These are phyloP conservation scores for Aspergillus melleus DNA, from an alignment of 2,329 filamentous ascomycete species.

Conservation along the genomic window DNA sequence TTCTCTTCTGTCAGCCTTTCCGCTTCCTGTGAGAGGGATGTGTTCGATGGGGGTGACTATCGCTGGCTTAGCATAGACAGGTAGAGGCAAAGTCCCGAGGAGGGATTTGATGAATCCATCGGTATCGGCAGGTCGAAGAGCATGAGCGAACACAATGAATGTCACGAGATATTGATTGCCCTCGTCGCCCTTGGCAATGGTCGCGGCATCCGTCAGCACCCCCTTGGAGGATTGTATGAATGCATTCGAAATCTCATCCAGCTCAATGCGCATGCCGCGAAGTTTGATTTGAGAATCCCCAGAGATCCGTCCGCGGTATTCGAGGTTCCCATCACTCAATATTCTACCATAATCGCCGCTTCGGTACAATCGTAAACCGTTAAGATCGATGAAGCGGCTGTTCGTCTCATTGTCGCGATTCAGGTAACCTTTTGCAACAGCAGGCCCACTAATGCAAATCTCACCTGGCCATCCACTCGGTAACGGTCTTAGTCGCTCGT, in stretches of 20 bases:
- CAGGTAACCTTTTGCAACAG: constrained; percentile 6
- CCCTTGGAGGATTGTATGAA: background rate
- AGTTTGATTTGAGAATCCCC: background rate
- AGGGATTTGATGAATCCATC: background rate
- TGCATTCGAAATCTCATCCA: background rate
- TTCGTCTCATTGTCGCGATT: background rate
- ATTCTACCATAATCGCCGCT: background rate
- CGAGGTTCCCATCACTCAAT: background rate
- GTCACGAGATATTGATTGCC: background rate
- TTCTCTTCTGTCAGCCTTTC: background rate
- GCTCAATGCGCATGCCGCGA: background rate
- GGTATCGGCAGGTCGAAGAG: background rate
- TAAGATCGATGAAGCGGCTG: background rate
- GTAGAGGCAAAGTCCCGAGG: background rate
- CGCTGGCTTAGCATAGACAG: background rate
- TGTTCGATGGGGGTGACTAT: background rate
- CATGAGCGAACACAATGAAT: background rate
- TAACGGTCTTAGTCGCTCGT: background rate
- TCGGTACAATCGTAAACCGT: background rate
- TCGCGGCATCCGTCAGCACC: background rate
- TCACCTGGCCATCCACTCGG: constrained; percentile 6
- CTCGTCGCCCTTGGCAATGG: background rate
- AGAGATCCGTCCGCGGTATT: background rate
- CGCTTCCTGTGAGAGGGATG: background rate
- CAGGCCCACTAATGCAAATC: constrained; percentile 7